Evolutionary conservation across 257 asterid species (phyloP), one percentile per base, ranked within the genome.

Genomic region (Oldenlandia corymbosa): DNA sequence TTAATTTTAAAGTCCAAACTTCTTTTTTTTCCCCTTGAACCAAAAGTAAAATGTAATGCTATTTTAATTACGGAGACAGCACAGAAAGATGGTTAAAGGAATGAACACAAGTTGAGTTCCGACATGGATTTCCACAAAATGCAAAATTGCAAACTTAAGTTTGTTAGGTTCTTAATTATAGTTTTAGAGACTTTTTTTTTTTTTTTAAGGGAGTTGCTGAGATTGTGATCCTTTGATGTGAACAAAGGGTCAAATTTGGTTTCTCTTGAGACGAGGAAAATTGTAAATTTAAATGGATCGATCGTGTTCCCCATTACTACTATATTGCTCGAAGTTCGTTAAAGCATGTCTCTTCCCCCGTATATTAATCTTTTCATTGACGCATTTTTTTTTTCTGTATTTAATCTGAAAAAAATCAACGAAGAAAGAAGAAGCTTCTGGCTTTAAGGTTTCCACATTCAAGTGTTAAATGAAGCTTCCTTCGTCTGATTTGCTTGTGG

Each of bases 161-260:
- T 54, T 53, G 62, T 72, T 58, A 77, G 73, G 34, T 66, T 64
- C 14, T 34, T 9, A 34, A 34, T 9, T 3, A 34, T 34, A 34
- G 39, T 34, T 34, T 34, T 4, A 34, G 4, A n/a, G n/a, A n/a
- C n/a, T n/a, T n/a, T n/a, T n/a, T n/a, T n/a, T n/a, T n/a, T n/a
- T n/a, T n/a, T n/a, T n/a, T n/a, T n/a, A n/a, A n/a, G n/a, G n/a
- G n/a, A n/a, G n/a, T n/a, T n/a, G n/a, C n/a, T n/a, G n/a, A n/a
- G n/a, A 14, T 11, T 17, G 7, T 36, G 43, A 56, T 12, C 67
- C 77, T 42, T 84, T 86, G 85, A 78, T 23, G 80, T 66, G 56
- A 61, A 66, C 78, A 78, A 81, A 84, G 91, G 85, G 95, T 55
- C 95, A 73, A 55, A 27, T 50, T 24, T 9, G 74, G 34, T 30